Evolutionary conservation across 805 yeast genomes (phyloP).

Genomic region (Yarrowia keelungensis): DNA sequence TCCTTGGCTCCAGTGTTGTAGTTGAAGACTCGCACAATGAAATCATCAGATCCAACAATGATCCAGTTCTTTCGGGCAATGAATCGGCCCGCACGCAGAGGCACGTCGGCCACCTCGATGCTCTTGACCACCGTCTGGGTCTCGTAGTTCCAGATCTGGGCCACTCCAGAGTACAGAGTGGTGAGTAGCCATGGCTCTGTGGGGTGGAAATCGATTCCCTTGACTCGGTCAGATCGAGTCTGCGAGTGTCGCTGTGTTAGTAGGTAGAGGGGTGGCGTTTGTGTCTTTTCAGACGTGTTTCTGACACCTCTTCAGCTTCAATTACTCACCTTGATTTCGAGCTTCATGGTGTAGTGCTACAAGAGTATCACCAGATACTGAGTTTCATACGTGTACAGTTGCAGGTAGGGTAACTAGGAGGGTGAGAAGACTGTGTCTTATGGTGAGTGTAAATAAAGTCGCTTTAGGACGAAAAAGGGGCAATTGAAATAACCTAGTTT

Average conservation of each 20-base stretch:
- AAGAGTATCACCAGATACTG: background rate
- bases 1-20: constrained; percentile 95
- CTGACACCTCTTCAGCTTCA: background rate
- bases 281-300: too few species aligned
- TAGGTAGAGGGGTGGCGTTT: constrained; percentile 37
- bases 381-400: constrained; percentile 38
- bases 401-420: constrained; percentile 25
- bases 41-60: constrained; percentile 95
- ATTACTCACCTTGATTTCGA: constrained; percentile 56
- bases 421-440: background rate
- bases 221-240: constrained; percentile 94
- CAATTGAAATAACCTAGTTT: too few species aligned
- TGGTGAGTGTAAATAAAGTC: too few species aligned
- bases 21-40: constrained; percentile 90
- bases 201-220: constrained; percentile 98
- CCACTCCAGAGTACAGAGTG: constrained; percentile 86
- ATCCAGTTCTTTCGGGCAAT: constrained; percentile 97
- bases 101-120: constrained; percentile 93
- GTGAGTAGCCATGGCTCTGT: constrained; percentile 93
- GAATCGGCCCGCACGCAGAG: constrained; percentile 94
- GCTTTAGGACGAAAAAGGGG: too few species aligned
- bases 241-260: constrained; percentile 72
- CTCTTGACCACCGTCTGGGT: constrained; percentile 82
- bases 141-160: constrained; percentile 94
- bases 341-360: constrained; percentile 52